Percentiles rank a stretch among this genome's conserved stretches.
These are phyloP conservation scores for Leccinum subgranulosum DNA, from an alignment of 768 basidiomycete species.

Conservation along the genomic window DNA sequence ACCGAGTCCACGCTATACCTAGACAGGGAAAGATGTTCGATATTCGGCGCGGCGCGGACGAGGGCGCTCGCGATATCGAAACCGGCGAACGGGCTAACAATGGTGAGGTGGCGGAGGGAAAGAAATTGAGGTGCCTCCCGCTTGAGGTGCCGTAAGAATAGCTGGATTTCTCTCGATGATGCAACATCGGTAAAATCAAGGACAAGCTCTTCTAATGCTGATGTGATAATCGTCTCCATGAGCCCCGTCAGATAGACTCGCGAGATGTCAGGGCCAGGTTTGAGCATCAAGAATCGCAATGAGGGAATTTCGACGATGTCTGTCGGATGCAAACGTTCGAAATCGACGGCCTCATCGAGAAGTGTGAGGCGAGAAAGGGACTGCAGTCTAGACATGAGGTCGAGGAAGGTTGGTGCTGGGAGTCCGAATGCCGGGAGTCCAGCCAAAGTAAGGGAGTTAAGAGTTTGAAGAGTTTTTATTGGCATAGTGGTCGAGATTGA, in stretches of 20 bases:
- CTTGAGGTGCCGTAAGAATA: constrained; percentile 27
- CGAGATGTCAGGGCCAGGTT: constrained; percentile 28
- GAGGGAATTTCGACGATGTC: constrained; percentile 16
- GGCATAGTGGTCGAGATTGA: constrained; percentile 18
- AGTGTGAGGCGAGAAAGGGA: constrained; percentile 24
- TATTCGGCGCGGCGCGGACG: constrained; percentile 24
- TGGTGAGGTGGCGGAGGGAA: constrained; percentile 20
- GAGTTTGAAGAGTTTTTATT: constrained; percentile 13
- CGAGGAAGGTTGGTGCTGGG: constrained; percentile 18
- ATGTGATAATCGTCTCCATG: constrained; percentile 22
- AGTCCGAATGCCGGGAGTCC: constrained; percentile 23
- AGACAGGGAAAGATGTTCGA: constrained; percentile 24
- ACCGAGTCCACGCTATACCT: constrained; percentile 24
- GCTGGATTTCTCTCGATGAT: constrained; percentile 26
- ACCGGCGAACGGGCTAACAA: constrained; percentile 25
- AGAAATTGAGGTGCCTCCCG: constrained; percentile 25
- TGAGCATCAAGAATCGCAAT: constrained; percentile 19
- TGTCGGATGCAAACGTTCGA: constrained; percentile 12
- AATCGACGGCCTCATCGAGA: constrained; percentile 27
- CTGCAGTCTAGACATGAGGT: constrained; percentile 20
- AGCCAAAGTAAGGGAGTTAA: constrained; percentile 24
- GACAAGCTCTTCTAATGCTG: constrained; percentile 22
- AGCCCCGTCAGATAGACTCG: constrained; percentile 26
- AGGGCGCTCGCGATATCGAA: constrained; percentile 22
- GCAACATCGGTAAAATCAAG: constrained; percentile 26